Base-by-base conservation (phyloP, 768 basidiomycete genomes). In the Amanita fuliginea region DNA sequence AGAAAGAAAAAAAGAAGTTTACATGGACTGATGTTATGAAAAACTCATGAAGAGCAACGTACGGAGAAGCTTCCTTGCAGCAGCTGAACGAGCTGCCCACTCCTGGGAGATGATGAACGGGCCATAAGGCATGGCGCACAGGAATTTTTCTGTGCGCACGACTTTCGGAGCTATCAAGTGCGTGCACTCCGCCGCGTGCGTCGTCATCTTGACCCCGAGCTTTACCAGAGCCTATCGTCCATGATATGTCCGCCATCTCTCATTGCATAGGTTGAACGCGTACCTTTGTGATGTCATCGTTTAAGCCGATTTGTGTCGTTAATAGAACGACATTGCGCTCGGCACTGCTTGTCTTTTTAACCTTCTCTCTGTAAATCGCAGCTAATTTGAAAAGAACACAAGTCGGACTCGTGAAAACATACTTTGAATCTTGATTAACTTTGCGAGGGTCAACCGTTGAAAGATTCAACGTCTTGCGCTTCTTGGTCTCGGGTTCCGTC, bases 61-160 rank as follows among this genome's bases (percentile, higher is more conserved):
- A 89, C 91, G 74, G 22, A 91, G 67, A 4, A 93, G 65, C 33
- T 66, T 68, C 37, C 74, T 77, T 6, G 72, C 71, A 26, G 69
- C 70, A 3, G 76, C 73, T 9, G 78, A 85, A 0, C 74, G 74
- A 4, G 62, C 68, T 4, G 85, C 75, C 93, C 92, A 96, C 30
- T 75, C 67, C 46, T 73, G 72, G 3, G 71, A 75, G 18, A 96
- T 64, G 42, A 94, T 69, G 53, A 69, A 71, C 0, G 86, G 82
- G 0, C 74, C 77, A 0, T 63, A 64, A 0, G 85, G 72, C 55
- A 95, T 67, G 0, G 87, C 88, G 56, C 80, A 81, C 0, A 96
- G 70, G 60, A 95, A 86, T 62, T 95, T 96, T 59, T 92, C 86
- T 1, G 93, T 95, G 4, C 92, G 77, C 4, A 83, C 78, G 21